Percentiles rank a stretch among this genome's conserved stretches.
These are phyloP conservation scores for Penicillium pulvis DNA, from an alignment of 495 filamentous ascomycete species.

Conservation along the genomic window DNA sequence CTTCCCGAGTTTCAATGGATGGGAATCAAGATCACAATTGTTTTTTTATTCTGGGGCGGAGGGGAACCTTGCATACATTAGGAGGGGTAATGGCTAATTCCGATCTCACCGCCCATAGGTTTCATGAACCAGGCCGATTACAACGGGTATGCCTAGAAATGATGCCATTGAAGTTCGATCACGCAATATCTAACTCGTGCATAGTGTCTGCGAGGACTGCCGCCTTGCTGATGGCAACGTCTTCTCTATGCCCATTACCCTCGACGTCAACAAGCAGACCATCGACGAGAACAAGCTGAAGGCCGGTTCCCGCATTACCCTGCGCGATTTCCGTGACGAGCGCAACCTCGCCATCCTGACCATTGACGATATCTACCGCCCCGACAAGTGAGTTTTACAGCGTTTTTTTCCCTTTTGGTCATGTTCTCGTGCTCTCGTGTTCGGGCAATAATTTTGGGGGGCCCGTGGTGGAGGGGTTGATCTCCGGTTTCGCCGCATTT, in stretches of 20 bases:
- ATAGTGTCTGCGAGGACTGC: constrained; percentile 82
- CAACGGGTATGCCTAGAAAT: constrained; percentile 66
- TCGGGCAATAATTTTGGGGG: background rate
- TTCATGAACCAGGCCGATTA: constrained; percentile 98
- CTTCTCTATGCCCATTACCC: constrained; percentile 95
- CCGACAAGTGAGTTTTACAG: constrained; percentile 75
- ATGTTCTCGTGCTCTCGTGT: constrained; percentile 7
- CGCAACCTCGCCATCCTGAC: constrained; percentile 93
- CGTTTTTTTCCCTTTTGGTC: background rate
- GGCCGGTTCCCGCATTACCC: constrained; percentile 76
- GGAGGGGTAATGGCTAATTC: constrained; percentile 36
- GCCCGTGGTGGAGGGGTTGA: background rate
- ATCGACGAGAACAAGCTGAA: constrained; percentile 74
- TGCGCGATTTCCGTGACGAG: constrained; percentile 96
- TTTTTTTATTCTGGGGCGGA: background rate
- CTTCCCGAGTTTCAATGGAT: background rate
- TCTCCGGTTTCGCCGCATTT: constrained; percentile 5
- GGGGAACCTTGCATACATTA: constrained; percentile 20
- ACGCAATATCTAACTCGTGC: constrained; percentile 4
- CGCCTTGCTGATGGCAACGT: constrained; percentile 87
- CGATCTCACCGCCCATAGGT: constrained; percentile 52
- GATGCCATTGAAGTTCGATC: constrained; percentile 14
- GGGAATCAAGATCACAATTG: background rate
- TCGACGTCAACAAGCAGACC: constrained; percentile 74
- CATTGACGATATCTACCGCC: constrained; percentile 93